Percentiles rank a stretch among this genome's conserved stretches.
Evolutionary conservation across 805 yeast genomes (phyloP).

Genomic region (Kluyveromyces starmeri): DNA sequence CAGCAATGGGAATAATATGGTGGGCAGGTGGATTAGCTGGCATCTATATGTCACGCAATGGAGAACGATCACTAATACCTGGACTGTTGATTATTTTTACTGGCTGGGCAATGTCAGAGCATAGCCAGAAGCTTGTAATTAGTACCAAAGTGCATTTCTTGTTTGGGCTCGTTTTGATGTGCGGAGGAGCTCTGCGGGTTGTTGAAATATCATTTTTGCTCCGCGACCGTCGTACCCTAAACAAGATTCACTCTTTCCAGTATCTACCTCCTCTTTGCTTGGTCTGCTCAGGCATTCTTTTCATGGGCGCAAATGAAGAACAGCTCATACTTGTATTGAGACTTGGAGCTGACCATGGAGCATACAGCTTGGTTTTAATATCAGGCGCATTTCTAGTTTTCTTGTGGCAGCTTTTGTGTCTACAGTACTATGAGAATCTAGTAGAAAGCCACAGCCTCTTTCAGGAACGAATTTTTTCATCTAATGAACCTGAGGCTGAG

Average conservation of each 20-base stretch:
- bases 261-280: conserved; percentile 78
- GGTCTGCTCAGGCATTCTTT: conserved; percentile 67
- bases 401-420: conserved; percentile 53
- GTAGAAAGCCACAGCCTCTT: too few species aligned
- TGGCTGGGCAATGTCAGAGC: conserved; percentile 93
- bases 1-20: conserved; percentile 95
- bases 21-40: conserved; percentile 92
- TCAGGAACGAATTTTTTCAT: too few species aligned
- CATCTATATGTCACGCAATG: conserved; percentile 59
- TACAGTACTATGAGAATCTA: conserved; percentile 50
- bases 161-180: conserved; percentile 74
- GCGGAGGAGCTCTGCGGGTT: conserved; percentile 68
- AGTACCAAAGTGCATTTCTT: conserved; percentile 83
- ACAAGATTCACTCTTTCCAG: conserved; percentile 63
- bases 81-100: conserved; percentile 75
- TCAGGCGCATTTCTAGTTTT: conserved; percentile 67
- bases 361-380: conserved; percentile 63
- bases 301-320: conserved; percentile 92
- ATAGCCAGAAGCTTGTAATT: conserved; percentile 62
- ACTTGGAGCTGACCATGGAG: conserved; percentile 75
- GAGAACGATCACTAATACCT: conserved; percentile 68
- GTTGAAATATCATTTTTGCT: conserved; percentile 74
- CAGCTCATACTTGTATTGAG: conserved; percentile 63
- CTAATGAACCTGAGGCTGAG: not conserved
- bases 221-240: conserved; percentile 42